A percentile compares a stretch with the other conserved stretches of the same genome.
Conservation (phyloP, 441 rosid species). For the Populus hybrid region DNA sequence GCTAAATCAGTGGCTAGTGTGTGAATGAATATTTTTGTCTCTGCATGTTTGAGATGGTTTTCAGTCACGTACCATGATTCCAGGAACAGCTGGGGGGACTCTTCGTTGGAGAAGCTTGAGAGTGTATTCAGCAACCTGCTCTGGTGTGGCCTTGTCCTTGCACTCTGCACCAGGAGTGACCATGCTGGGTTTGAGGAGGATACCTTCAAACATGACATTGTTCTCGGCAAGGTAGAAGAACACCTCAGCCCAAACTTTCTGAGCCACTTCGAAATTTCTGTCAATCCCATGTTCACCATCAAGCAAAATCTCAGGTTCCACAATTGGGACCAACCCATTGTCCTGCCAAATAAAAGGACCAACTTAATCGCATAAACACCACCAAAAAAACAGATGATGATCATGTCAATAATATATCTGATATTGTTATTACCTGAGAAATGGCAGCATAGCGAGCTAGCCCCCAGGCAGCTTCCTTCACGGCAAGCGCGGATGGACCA, state of each 20-base stretch:
- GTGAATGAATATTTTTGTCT: no score
- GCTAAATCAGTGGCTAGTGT: no score
- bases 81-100: slow-evolving; percentile 54
- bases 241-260: slow-evolving; percentile 90
- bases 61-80: no score
- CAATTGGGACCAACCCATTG: no score
- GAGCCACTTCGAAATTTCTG: slow-evolving; percentile 80
- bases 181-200: slow-evolving; percentile 96
- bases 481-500: slow-evolving; percentile 87
- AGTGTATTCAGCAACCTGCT: slow-evolving; percentile 45
- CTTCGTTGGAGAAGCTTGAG: slow-evolving; percentile 53
- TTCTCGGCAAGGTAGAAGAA: slow-evolving; percentile 89
- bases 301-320: slow-evolving; percentile 55
- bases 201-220: slow-evolving; percentile 83
- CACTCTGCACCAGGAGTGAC: slow-evolving; percentile 94
- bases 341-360: background rate
- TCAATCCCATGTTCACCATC: slow-evolving; percentile 89
- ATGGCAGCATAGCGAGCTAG: slow-evolving; percentile 97
- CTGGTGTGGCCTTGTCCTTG: slow-evolving; percentile 69
- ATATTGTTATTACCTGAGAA: slow-evolving; percentile 48
- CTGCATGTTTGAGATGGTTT: no score
- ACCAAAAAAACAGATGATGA: background rate
- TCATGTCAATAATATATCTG: no score
- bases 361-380: background rate
- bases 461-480: slow-evolving; percentile 98